Base-by-base conservation (phyloP, 257 asterid species). In the Solanum sejunctum region DNA sequence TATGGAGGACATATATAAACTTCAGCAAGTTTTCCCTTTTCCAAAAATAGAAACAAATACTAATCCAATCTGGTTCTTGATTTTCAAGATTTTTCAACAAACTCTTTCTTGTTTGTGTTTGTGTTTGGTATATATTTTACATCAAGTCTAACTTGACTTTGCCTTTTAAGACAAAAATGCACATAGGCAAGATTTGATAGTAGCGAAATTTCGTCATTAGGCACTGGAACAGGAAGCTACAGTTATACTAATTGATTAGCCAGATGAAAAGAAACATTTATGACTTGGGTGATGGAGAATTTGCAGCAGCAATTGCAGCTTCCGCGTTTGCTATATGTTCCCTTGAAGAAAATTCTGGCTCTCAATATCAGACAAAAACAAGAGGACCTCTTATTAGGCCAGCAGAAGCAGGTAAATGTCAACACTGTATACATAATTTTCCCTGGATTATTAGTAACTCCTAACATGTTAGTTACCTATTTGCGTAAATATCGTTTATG, bases 261-360 rank as follows among this genome's bases (percentile, higher is more conserved):
- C 45, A 51, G 0, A 78, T 78, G 82, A 78, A 54, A 26, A 15
- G 17, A 36, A 52, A 78, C 64, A 26, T 84, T 84, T 88, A 88
- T 77, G 93, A 88, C 10, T 78, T 84, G 3, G 90, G 87, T 12
- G 93, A 90, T 45, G 67, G 54, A 49, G 91, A 88, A 21, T 89
- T 89, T 84, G 94, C 93, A 32, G 81, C 92, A 8, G 93, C 95
- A 61, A 41, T 94, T 81, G 94, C 98, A 79, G 97, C 98, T 82
- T 88, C 95, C 28, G 94, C 94, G 12, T 61, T 88, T 83, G 95
- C 95, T 58, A 89, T 93, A 86, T 88, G 89, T 88, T 85, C 89
- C 85, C 81, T 89, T 52, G 91, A 85, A 58, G 92, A 87, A 84
- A 16, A 45, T 78, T 23, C 64, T 26, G 64, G 43, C 57, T 60